These are phyloP conservation scores for Seminavis robusta DNA, from an alignment of 108 stramenopile genomes.

Conservation along the genomic window DNA sequence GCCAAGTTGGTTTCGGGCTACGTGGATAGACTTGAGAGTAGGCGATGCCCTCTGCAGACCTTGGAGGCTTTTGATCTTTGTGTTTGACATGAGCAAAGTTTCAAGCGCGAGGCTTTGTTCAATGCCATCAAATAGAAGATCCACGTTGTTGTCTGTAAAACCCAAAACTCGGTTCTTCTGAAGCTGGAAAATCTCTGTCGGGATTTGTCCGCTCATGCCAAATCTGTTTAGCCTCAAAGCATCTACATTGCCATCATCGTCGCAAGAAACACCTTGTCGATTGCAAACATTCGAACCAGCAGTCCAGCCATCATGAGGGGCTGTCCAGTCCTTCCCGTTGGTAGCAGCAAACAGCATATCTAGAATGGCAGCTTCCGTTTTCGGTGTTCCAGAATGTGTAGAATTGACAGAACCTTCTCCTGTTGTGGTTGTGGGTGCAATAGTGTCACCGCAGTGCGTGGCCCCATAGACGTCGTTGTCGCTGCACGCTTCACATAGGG, in stretches of 20 bases:
- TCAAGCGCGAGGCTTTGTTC: conserved; percentile 37
- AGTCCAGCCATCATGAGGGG: conserved; percentile 38
- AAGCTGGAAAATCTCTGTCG: conserved; percentile 48
- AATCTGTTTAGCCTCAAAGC: conserved; percentile 23
- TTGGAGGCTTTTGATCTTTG: conserved; percentile 39
- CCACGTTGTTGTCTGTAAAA: conserved; percentile 30
- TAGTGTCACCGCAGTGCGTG: neutral
- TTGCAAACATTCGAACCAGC: conserved; percentile 43
- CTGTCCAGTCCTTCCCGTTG: conserved; percentile 43
- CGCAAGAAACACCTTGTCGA: conserved; percentile 55
- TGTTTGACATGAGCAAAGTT: conserved; percentile 47
- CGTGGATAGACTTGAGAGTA: conserved; percentile 42
- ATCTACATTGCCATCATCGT: conserved; percentile 31
- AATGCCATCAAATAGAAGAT: conserved; percentile 48
- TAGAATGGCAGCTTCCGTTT: conserved; percentile 42
- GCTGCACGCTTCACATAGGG: conserved; percentile 20
- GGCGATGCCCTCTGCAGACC: conserved; percentile 41
- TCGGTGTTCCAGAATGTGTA: conserved; percentile 24
- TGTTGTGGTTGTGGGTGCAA: conserved; percentile 2
- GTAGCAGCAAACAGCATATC: conserved; percentile 49
- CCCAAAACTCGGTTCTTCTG: conserved; percentile 28
- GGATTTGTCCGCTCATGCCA: conserved; percentile 42
- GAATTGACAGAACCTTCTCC: conserved; percentile 36
- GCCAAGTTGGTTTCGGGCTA: conserved; percentile 48
- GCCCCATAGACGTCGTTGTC: conserved; percentile 23